Conservation (phyloP, 495 filamentous ascomycete species). For the Aspergillus leporis region DNA sequence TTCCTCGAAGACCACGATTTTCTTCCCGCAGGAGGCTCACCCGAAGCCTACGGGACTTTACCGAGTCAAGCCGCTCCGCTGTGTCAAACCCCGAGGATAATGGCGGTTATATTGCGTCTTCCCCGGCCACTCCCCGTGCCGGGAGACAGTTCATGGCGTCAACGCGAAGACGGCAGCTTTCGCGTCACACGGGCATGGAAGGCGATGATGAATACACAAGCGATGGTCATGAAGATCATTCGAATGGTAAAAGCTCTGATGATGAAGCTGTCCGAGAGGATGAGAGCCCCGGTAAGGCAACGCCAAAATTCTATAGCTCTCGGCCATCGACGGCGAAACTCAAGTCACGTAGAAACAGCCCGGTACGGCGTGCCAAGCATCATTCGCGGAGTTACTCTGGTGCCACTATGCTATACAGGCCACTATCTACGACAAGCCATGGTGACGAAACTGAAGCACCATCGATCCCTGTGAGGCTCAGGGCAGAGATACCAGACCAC, state of each 20-base stretch:
- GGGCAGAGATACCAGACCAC: constrained; percentile 28
- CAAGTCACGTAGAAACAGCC: constrained; percentile 41
- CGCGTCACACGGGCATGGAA: constrained; percentile 72
- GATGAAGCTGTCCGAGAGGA: constrained; percentile 36
- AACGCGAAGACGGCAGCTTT: constrained; percentile 36
- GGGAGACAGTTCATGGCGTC: constrained; percentile 25
- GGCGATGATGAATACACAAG: constrained; percentile 91
- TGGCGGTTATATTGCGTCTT: constrained; percentile 28
- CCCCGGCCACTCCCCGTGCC: constrained; percentile 32
- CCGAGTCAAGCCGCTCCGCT: constrained; percentile 51
- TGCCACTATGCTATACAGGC: constrained; percentile 71
- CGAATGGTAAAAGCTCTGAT: constrained; percentile 28
- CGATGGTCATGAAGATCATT: constrained; percentile 63
- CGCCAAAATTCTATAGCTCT: constrained; percentile 47
- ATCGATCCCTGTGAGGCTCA: constrained; percentile 25
- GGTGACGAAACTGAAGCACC: constrained; percentile 49
- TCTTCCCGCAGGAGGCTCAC: constrained; percentile 33
- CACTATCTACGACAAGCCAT: constrained; percentile 42
- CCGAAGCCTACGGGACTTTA: constrained; percentile 47
- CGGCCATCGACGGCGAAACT: constrained; percentile 44
- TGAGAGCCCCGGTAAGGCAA: constrained; percentile 28
- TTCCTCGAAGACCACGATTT: constrained; percentile 32
- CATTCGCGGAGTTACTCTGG: constrained; percentile 66
- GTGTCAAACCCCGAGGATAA: constrained; percentile 61
- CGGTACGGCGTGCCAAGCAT: constrained; percentile 34